Conservation (phyloP, 352 stramenopile genomes). For the Phytophthora cactorum region DNA sequence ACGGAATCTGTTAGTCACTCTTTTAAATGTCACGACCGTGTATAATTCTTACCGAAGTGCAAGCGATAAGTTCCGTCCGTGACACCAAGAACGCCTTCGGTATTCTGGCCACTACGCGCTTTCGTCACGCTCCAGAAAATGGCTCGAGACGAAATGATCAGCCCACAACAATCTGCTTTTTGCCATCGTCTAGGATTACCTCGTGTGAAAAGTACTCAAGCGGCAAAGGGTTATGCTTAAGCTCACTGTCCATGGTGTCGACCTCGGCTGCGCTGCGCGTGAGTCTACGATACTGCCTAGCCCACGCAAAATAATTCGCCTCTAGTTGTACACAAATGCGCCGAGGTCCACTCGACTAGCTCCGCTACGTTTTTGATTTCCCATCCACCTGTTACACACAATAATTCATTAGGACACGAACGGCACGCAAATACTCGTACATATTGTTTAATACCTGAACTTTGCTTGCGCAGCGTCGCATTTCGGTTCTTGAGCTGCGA, state of each 20-base stretch:
- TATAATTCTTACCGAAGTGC: neutral
- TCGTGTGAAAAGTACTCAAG: conserved; percentile 13
- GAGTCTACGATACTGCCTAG: neutral
- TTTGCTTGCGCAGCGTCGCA: neutral
- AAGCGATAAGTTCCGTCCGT: neutral
- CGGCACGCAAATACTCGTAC: neutral
- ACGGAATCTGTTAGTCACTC: too few species aligned
- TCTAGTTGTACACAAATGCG: conserved; percentile 8
- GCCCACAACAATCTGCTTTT: neutral
- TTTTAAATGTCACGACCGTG: too few species aligned
- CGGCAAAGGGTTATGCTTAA: conserved; percentile 1
- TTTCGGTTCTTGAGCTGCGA: neutral
- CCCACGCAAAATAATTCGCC: conserved; percentile 4
- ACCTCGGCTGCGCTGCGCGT: neutral
- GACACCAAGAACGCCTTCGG: neutral
- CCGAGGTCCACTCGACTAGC: conserved; percentile 12
- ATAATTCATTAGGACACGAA: neutral
- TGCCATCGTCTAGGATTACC: conserved; percentile 6
- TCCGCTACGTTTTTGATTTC: conserved; percentile 17
- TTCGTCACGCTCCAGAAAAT: neutral
- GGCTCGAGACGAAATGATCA: neutral
- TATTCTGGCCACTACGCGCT: neutral
- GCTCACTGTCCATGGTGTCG: conserved; percentile 1
- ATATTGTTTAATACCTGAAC: neutral
- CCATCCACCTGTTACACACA: conserved; percentile 8